Evolutionary conservation across 1,284 basidiomycete genomes (phyloP), one percentile per base, ranked within the genome.

Genomic region (Mycosarcoma maydis): DNA sequence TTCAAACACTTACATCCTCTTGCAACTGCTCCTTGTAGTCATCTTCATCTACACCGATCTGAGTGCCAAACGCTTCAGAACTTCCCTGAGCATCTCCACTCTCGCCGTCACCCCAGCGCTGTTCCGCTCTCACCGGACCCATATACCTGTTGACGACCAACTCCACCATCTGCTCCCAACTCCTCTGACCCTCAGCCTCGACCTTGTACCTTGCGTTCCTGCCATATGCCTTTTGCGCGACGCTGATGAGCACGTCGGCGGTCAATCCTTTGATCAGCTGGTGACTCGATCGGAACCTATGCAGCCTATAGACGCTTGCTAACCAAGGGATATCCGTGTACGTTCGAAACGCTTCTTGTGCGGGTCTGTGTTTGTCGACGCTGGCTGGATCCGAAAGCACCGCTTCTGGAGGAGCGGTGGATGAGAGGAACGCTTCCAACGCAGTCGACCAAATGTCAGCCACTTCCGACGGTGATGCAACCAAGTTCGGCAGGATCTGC

Each of bases 291-390:
- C 72, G 29, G 50, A 74, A 74, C 1, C 72, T 36, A 29, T 74
- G 72, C 6, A 74, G 45, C 6, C 72, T 49, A 26, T 74, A 74
- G 0, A 22, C 43, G 0, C 32, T 22, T 17, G 54, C 52, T 14
- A 74, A 37, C 68, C 68, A 74, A 22, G 72, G 72, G 8, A 74
- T 53, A 29, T 74, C 72, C 0, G 60, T 68, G 42, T 72, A 74
- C 7, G 72, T 74, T 3, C 72, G 57, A 20, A 68, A 64, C 0
- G 32, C 50, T 6, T 50, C 5, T 39, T 74, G 72, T 5, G 72
- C 69, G 5, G 64, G 62, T 6, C 72, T 38, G 19, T 74, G 72
- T 17, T 45, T 57, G 24, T 74, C 72, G 4, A 74, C 61, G 2
- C 27, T 58, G 3, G 9, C 24, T 2, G 72, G 69, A 24, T 61